Conservation (phyloP, 1,139 yeast genomes). For the Starmera stellimalicola region DNA sequence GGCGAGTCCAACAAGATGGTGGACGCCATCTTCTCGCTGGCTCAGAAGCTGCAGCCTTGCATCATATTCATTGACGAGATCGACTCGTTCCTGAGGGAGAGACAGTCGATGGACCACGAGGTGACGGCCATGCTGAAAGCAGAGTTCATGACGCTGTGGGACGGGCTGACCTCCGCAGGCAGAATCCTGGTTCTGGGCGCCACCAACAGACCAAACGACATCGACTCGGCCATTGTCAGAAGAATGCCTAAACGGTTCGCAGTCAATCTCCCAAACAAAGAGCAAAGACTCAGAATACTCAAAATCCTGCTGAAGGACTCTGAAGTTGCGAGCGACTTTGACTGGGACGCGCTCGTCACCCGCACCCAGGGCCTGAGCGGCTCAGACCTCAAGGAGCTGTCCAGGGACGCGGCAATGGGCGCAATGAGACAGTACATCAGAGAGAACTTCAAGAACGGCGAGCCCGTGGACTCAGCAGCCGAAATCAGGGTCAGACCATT, state of each 20-base stretch:
- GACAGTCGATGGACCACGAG: slow-evolving; percentile 84
- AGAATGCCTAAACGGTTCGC: slow-evolving; percentile 90
- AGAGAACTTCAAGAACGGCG: slow-evolving; percentile 20
- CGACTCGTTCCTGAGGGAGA: slow-evolving; percentile 85
- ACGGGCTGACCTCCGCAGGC: slow-evolving; percentile 71
- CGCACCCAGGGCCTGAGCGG: slow-evolving; percentile 78
- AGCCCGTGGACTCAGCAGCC: slow-evolving; percentile 10
- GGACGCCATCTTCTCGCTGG: slow-evolving; percentile 87
- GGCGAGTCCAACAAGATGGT: slow-evolving; percentile 94
- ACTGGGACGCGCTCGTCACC: slow-evolving; percentile 48
- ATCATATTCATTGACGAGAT: slow-evolving; percentile 94
- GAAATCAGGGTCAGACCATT: slow-evolving; percentile 29
- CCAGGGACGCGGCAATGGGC: slow-evolving; percentile 87
- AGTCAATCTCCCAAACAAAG: slow-evolving; percentile 59
- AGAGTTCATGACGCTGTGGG: slow-evolving; percentile 98
- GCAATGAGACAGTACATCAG: slow-evolving; percentile 83
- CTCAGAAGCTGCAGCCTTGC: slow-evolving; percentile 86
- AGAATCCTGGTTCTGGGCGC: slow-evolving; percentile 88
- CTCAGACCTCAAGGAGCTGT: slow-evolving; percentile 81
- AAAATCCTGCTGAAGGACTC: slow-evolving; percentile 58
- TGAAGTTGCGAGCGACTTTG: slow-evolving; percentile 49
- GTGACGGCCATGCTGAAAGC: slow-evolving; percentile 94
- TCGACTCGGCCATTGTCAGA: slow-evolving; percentile 85
- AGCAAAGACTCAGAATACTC: slow-evolving; percentile 65
- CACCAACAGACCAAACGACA: slow-evolving; percentile 85